Evolutionary conservation across 257 asterid genomes (phyloP).

Genomic region (Ilex asprella): DNA sequence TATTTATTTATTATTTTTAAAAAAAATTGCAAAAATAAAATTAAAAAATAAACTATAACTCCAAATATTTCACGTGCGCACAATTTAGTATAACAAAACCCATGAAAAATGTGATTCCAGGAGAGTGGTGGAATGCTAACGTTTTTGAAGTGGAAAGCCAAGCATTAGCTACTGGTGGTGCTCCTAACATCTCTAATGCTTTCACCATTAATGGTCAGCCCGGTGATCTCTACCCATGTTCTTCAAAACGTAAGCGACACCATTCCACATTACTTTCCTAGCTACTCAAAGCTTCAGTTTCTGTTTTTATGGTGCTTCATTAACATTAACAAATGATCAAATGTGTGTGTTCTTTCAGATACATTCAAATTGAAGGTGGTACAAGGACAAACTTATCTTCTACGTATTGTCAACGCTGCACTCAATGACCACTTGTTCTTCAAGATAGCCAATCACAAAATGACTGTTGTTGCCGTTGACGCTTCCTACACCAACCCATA

Average conservation of each 20-base stretch:
- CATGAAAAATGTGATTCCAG: neutral
- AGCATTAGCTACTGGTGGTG: neutral
- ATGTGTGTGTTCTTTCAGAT: neutral
- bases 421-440: neutral
- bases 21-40: no score
- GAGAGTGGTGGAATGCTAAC: conserved; percentile 10
- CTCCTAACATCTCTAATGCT: conserved; percentile 1
- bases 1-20: neutral
- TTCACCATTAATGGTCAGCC: conserved; percentile 6
- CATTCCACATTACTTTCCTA: neutral
- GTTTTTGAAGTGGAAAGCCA: neutral
- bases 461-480: conserved; percentile 1
- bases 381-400: conserved; percentile 1
- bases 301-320: neutral
- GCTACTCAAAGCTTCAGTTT: no score
- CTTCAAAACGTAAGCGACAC: conserved; percentile 3
- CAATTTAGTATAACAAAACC: neutral
- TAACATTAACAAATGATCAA: no score
- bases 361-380: neutral
- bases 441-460: neutral
- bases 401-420: conserved; percentile 5
- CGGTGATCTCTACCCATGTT: neutral
- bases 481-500: neutral
- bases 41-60: neutral
- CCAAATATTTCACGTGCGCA: neutral